Base-by-base conservation (phyloP, 106 monocot genomes). In the Cymbidium sinense region DNA sequence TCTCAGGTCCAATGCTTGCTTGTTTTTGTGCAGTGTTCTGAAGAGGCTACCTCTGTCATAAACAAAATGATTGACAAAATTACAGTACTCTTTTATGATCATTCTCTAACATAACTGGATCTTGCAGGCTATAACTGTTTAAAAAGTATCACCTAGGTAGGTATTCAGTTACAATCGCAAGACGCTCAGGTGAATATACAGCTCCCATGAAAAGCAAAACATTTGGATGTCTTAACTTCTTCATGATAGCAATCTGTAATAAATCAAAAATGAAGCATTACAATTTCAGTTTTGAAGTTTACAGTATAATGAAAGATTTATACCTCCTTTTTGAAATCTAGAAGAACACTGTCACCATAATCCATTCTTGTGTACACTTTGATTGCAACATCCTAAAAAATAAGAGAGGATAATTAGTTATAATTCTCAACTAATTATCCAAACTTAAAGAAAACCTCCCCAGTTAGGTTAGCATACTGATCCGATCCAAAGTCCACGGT, bases 231-330 rank as follows among this genome's bases (percentile, higher is more conserved):
- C 82, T 82, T 28, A 85, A 64, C 76, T 77, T 81, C 73, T 81
- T 85, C 85, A 85, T 85, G 70, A 83, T 83, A 69, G 79, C 51
- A 37, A 83, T 76, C 83, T 83, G 83, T 31, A 75, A 79, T 73
- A 23, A 67, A 62, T 30, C 31, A 67, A 50, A n/a, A 62, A 50
- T 58, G 37, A 50, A 79, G 12, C 39, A 43, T 75, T 67, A 75
- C 13, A 17, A 15, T 29, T 67, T 21, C 31, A 62, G 36, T 77
- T 43, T 58, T 67, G 18, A 7, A 13, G 1, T 44, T n/a, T 21
- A 34, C 19, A 55, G 21, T 83, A 70, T 34, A 21, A 18, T 31
- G 28, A 34, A 55, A 31, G 31, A 67, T 75, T 28, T 8, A 15
- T 79, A 83, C 83, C 83, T 83, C 83, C 69, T 75, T 79, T 36